Evolutionary conservation across 805 yeast genomes (phyloP).

Genomic region (Candida namnaoensis): DNA sequence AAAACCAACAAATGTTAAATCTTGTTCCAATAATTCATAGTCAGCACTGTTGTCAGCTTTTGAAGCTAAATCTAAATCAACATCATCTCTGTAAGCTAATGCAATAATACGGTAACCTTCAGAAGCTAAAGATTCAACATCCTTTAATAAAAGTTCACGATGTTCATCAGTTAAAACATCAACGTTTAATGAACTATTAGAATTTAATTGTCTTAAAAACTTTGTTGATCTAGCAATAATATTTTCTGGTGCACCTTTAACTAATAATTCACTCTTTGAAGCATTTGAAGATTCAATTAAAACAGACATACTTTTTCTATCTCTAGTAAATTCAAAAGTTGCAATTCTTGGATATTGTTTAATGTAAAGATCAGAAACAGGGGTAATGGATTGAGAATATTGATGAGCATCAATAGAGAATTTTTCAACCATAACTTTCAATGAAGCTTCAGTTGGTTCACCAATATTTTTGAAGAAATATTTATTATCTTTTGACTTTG

Average conservation of each 20-base stretch:
- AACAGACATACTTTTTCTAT: constrained; percentile 45
- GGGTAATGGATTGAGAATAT: constrained; percentile 25
- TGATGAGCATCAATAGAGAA: constrained; percentile 11
- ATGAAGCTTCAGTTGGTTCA: constrained; percentile 52
- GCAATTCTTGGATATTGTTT: constrained; percentile 19
- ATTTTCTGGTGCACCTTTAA: constrained; percentile 52
- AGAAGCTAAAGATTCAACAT: constrained; percentile 31
- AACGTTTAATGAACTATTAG: constrained; percentile 9
- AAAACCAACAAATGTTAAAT: constrained; percentile 28
- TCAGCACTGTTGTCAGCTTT: constrained; percentile 21
- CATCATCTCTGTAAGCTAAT: constrained; percentile 24
- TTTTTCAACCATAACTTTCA: constrained; percentile 30
- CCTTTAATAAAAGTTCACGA: constrained; percentile 20
- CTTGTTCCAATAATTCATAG: constrained; percentile 23
- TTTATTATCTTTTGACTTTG: constrained; percentile 20
- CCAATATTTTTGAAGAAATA: constrained; percentile 24
- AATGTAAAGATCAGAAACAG: constrained; percentile 16
- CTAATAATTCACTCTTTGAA: constrained; percentile 21
- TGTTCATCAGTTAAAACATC: constrained; percentile 24
- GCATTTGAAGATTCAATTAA: constrained; percentile 22
- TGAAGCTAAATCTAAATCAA: constrained; percentile 21
- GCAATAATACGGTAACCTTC: constrained; percentile 22
- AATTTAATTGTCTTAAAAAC: constrained; percentile 23
- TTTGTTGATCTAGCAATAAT: constrained; percentile 31
- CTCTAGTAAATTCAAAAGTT: constrained; percentile 40